Conservation (phyloP, 139 green algal species). For the Zygnema circumcarinatum region DNA sequence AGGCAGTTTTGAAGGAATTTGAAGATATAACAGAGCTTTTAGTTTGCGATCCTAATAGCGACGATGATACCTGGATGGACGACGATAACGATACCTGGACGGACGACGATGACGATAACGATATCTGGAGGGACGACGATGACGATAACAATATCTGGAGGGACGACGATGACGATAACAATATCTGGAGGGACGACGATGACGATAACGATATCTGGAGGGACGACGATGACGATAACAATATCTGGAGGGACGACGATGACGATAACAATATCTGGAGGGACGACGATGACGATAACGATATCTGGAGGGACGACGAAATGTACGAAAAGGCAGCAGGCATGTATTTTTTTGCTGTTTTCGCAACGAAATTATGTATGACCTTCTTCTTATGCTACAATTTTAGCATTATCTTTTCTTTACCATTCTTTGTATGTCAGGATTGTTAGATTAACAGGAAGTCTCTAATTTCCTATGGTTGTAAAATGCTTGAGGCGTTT, state of each 20-base stretch:
- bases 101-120: conserved; percentile 3
- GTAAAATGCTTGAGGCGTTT: too few species aligned
- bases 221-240: background rate
- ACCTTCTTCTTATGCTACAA: background rate
- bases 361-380: background rate
- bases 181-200: background rate
- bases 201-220: background rate
- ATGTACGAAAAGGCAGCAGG: background rate
- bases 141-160: background rate
- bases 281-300: conserved; percentile 3
- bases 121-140: background rate
- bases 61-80: background rate
- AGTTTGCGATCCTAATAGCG: too few species aligned
- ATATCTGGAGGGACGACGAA: background rate
- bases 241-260: background rate
- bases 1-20: too few species aligned
- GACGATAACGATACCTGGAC: background rate
- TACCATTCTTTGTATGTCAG: too few species aligned
- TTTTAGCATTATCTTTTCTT: too few species aligned
- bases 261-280: background rate
- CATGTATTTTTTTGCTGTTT: background rate
- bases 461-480: too few species aligned
- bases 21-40: too few species aligned
- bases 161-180: background rate
- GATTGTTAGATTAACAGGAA: too few species aligned